phyloP scores from a whole-genome alignment of 257 asterid species.

The Plectranthus barbatus region DNA sequence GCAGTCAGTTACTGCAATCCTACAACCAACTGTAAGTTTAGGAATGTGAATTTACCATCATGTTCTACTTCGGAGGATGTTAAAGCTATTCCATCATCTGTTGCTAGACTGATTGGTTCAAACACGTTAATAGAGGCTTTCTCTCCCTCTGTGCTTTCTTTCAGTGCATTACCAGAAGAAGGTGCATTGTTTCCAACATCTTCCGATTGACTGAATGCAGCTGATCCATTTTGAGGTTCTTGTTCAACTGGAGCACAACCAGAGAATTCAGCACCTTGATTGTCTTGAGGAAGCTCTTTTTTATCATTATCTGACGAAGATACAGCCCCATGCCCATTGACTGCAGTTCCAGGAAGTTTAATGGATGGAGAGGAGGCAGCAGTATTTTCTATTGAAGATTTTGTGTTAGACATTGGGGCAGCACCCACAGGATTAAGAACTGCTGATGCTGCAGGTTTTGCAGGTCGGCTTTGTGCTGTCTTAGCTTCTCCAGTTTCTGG shows the following conservation, averaged over 20 bases:
- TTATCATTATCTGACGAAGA: constrained; percentile 15
- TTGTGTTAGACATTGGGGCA: constrained; percentile 12
- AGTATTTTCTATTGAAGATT: constrained; percentile 15
- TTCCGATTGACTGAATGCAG: background rate
- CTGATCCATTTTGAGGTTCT: constrained; percentile 20
- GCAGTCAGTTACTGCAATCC: constrained; percentile 6
- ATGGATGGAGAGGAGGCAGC: constrained; percentile 10
- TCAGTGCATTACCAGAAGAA: too few relatives aligned
- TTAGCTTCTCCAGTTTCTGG: constrained; percentile 28
- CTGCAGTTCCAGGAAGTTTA: constrained; percentile 16
- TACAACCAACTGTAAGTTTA: background rate
- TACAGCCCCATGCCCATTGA: constrained; percentile 5
- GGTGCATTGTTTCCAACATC: constrained; percentile 25
- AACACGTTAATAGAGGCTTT: constrained; percentile 7
- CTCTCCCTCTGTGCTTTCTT: constrained; percentile 22
- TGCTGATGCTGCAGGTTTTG: constrained; percentile 21
- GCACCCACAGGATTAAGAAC: constrained; percentile 18
- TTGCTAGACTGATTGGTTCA: constrained; percentile 7
- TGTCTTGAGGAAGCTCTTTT: too few relatives aligned
- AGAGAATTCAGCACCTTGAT: too few relatives aligned
- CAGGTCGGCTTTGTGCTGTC: constrained; percentile 26
- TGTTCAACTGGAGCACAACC: too few relatives aligned
- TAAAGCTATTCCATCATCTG: constrained; percentile 18
- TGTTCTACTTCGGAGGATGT: constrained; percentile 9
- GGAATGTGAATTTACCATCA: constrained; percentile 7